Percentiles rank a stretch among this genome's conserved stretches.
Conservation (phyloP, 2,329 filamentous ascomycete species). For the Helotiales sp. region DNA sequence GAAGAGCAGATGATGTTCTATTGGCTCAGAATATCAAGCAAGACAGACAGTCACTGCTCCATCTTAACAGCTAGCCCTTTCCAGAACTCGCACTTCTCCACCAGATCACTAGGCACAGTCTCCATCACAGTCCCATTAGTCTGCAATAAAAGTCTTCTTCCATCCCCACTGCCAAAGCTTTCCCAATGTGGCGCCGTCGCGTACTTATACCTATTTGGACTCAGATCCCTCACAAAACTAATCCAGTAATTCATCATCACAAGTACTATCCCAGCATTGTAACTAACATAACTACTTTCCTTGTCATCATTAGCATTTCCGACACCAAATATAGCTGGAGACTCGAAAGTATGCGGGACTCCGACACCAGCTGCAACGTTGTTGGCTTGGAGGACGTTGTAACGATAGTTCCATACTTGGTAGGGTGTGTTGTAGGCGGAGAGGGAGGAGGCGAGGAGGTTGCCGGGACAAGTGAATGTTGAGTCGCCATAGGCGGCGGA, state of each 20-base stretch:
- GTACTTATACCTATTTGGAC: constrained; percentile 40
- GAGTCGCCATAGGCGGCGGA: constrained; percentile 46
- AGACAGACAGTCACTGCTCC: constrained; percentile 10
- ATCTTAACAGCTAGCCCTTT: constrained; percentile 21
- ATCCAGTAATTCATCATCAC: constrained; percentile 44
- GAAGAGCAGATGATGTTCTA: too few relatives aligned
- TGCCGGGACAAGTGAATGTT: constrained; percentile 48
- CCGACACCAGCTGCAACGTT: constrained; percentile 39
- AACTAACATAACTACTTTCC: constrained; percentile 31
- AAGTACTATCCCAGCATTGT: constrained; percentile 35
- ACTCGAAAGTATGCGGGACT: constrained; percentile 40
- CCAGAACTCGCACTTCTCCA: constrained; percentile 32
- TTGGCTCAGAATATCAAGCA: too few relatives aligned
- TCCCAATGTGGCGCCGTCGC: constrained; percentile 33
- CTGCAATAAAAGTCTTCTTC: constrained; percentile 29
- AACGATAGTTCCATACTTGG: constrained; percentile 47
- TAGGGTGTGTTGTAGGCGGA: constrained; percentile 35
- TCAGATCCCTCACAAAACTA: constrained; percentile 41
- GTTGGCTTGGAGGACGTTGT: constrained; percentile 43
- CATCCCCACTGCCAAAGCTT: constrained; percentile 21
- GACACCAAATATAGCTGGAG: constrained; percentile 40
- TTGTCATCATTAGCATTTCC: constrained; percentile 35
- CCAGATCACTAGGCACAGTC: constrained; percentile 23
- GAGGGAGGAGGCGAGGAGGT: constrained; percentile 39
- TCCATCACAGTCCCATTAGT: constrained; percentile 33